phyloP scores from a whole-genome alignment of 2,329 filamentous ascomycete genomes.

The Pyrenochaeta sp. region DNA sequence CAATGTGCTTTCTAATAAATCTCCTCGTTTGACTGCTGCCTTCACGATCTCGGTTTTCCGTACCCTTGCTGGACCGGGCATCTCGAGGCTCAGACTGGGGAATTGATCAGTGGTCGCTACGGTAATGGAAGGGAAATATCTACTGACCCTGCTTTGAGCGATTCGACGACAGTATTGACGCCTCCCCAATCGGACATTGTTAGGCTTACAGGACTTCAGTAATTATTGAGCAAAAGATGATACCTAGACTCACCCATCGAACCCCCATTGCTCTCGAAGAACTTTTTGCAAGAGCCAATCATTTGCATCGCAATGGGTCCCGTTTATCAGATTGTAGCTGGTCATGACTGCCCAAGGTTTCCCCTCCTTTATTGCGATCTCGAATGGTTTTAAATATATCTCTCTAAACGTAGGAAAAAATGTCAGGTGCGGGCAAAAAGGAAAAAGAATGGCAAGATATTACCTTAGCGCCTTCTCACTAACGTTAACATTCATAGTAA shows the following conservation, averaged over 20 bases:
- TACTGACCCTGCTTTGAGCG: too few species aligned
- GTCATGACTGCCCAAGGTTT: constrained; percentile 66
- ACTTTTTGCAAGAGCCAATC: constrained; percentile 55
- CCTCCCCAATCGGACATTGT: constrained; percentile 41
- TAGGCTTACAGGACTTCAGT: too few species aligned
- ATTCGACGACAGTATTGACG: constrained; percentile 18
- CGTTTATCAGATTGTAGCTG: constrained; percentile 20
- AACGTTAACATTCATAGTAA: constrained; percentile 67
- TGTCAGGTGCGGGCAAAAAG: too few species aligned
- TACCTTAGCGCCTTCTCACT: constrained; percentile 65
- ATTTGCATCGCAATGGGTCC: constrained; percentile 32
- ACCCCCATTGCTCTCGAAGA: constrained; percentile 54
- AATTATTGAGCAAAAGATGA: too few species aligned
- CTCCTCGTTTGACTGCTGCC: constrained; percentile 66
- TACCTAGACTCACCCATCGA: too few species aligned
- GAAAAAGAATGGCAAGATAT: too few species aligned
- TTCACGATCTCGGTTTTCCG: constrained; percentile 69
- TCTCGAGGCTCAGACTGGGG: constrained; percentile 37
- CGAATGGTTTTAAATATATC: constrained; percentile 61
- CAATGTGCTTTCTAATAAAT: constrained; percentile 7
- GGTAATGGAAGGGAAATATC: too few species aligned
- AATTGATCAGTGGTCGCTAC: too few species aligned
- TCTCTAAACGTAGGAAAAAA: too few species aligned
- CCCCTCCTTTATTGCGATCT: constrained; percentile 68
- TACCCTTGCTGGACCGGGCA: constrained; percentile 44